Evolutionary conservation across 139 green algal genomes (phyloP).

Genomic region (Chlorella ohadii): DNA sequence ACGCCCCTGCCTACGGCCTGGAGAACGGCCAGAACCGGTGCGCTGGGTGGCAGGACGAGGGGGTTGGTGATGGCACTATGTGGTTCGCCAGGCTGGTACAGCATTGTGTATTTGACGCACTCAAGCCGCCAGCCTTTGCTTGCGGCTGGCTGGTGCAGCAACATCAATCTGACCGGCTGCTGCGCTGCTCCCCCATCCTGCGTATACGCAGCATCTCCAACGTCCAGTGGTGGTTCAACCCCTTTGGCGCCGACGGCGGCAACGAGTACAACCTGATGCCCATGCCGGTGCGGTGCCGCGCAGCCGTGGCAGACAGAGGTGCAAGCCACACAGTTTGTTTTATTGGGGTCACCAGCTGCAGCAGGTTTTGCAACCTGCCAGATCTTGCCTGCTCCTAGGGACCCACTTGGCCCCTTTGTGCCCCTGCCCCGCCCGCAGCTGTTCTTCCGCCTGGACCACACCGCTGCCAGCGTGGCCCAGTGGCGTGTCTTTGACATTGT

Average conservation of each 20-base stretch:
- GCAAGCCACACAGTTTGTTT: too few relatives aligned
- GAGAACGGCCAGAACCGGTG: constrained; percentile 27
- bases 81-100: background rate
- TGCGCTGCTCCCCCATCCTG: background rate
- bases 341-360: background rate
- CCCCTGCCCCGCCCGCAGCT: background rate
- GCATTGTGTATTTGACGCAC: background rate
- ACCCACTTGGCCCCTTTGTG: too few relatives aligned
- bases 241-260: background rate
- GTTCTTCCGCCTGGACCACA: constrained; percentile 40
- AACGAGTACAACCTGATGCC: constrained; percentile 38
- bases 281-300: constrained; percentile 6
- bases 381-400: too few relatives aligned
- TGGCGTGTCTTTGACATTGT: constrained; percentile 42
- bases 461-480: background rate
- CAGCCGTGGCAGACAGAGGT: too few relatives aligned
- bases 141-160: too few relatives aligned
- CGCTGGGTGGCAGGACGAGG: background rate
- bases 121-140: too few relatives aligned
- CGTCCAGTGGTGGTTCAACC: constrained; percentile 40
- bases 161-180: background rate
- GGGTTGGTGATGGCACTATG: background rate
- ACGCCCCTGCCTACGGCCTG: background rate
- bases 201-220: constrained; percentile 18
- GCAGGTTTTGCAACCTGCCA: too few relatives aligned